Evolutionary conservation across 2,329 filamentous ascomycete species (phyloP), one percentile per base, ranked within the genome.

Genomic region (Clarireedia monteithiana): DNA sequence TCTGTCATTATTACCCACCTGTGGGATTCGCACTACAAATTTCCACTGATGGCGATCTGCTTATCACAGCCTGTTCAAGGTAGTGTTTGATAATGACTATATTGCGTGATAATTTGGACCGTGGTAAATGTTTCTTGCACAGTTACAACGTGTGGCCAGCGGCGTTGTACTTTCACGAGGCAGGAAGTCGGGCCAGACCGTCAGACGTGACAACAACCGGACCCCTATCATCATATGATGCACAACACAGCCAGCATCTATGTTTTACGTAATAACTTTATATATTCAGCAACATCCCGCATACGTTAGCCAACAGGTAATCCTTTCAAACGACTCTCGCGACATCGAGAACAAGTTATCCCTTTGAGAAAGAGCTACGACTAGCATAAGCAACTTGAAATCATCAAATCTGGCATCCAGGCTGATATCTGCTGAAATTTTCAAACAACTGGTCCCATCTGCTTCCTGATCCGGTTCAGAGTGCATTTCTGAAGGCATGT

Each of bases 321-420:
- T 51, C 48, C 40, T 51, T 48, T 48, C 30, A 30, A 44, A 26
- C 26, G 39, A 51, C 42, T 44, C 26, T 51, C 53, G 51, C 40
- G 40, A 56, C 53, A 56, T 45, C 47, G 39, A 51, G 36, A 56
- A 39, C 53, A 56, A 51, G 40, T 56, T 48, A 51, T 56, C 48
- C 39, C 48, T 51, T 56, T 40, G 53, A 51, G 15, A 40, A 47
- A 26, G 39, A 56, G 53, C 53, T 48, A 24, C 40, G 20, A 51
- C 30, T 34, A 56, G 38, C 47, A 56, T 56, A 48, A 51, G 53
- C 53, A 40, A 56, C 40, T 40, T 40, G 9, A 56, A 56, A 48
- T 45, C 53, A 49, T 51, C 53, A 50, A 20, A 36, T 39, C 48
- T 49, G 53, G 17, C 53, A 30, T 49, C 39, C 53, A 42, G 48